Evolutionary conservation across 768 basidiomycete species (phyloP).

Genomic region (Agrocybe praecox): DNA sequence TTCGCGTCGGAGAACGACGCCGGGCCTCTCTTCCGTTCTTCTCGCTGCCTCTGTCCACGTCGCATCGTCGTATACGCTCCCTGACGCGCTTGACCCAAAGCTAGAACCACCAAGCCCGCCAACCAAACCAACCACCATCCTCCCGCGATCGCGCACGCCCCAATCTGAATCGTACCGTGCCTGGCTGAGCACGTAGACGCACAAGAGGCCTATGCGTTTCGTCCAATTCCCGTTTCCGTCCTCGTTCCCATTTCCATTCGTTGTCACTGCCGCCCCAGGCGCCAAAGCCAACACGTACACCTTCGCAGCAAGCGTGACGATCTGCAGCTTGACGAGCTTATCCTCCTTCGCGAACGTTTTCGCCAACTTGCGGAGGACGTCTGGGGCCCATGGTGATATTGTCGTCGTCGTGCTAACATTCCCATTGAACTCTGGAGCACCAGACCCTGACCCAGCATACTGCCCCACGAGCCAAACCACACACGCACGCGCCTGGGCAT

Average conservation of each 20-base stretch:
- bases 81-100: slow-evolving; percentile 48
- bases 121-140: slow-evolving; percentile 77
- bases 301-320: slow-evolving; percentile 86
- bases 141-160: slow-evolving; percentile 88
- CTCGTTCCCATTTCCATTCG: too few species aligned
- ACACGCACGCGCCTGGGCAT: slow-evolving; percentile 82
- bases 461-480: slow-evolving; percentile 95
- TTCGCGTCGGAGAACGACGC: slow-evolving; percentile 76
- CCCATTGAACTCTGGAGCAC: slow-evolving; percentile 11
- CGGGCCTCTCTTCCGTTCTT: neutral
- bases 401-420: slow-evolving; percentile 27
- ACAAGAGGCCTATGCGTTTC: slow-evolving; percentile 51
- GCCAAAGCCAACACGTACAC: slow-evolving; percentile 70
- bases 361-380: slow-evolving; percentile 79
- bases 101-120: slow-evolving; percentile 50
- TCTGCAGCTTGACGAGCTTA: slow-evolving; percentile 76
- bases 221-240: slow-evolving; percentile 14
- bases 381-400: slow-evolving; percentile 82
- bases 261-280: slow-evolving; percentile 34
- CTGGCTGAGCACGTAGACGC: slow-evolving; percentile 76
- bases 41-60: neutral
- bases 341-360: slow-evolving; percentile 74
- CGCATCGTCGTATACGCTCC: slow-evolving; percentile 34
- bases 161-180: slow-evolving; percentile 91
- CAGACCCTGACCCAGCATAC: slow-evolving; percentile 50